Conservation (phyloP, 805 yeast species). For the Saccharomycopsis selenospora region DNA sequence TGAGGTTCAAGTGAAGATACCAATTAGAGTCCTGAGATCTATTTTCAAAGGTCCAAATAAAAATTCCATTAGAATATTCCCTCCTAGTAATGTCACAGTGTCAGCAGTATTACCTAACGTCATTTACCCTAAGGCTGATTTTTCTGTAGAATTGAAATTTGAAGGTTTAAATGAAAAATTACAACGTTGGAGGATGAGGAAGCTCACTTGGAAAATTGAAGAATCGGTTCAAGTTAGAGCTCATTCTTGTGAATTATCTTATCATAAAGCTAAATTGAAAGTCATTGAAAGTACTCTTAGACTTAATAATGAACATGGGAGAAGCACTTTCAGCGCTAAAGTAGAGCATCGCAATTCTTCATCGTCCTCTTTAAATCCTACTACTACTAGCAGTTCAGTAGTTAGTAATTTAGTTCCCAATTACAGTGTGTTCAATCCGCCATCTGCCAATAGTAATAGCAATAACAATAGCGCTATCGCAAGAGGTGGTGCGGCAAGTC, state of each 20-base stretch:
- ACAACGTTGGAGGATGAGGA: conserved; percentile 86
- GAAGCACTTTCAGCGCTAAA: background rate
- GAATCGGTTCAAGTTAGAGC: conserved; percentile 64
- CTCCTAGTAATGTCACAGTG: conserved; percentile 89
- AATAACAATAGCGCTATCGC: background rate
- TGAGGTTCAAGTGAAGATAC: conserved; percentile 43
- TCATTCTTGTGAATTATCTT: conserved; percentile 40
- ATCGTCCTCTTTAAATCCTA: background rate
- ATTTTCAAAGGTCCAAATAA: conserved; percentile 76
- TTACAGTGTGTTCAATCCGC: background rate
- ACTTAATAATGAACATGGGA: conserved; percentile 23
- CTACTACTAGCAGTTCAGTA: background rate
- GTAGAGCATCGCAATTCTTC: background rate
- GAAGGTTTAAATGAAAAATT: conserved; percentile 57
- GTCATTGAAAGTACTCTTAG: conserved; percentile 37
- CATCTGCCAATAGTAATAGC: background rate
- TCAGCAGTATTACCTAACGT: conserved; percentile 84
- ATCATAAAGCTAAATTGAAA: conserved; percentile 47
- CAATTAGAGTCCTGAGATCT: conserved; percentile 69
- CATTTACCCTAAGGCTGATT: conserved; percentile 77
- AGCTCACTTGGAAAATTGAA: conserved; percentile 81
- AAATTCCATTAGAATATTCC: conserved; percentile 84
- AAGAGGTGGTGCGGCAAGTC: background rate
- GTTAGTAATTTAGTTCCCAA: background rate
- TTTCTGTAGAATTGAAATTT: conserved; percentile 74